Percentiles rank a stretch among this genome's conserved stretches.
These are phyloP conservation scores for Backusella sp. DNA, from an alignment of 192 early-diverging fungal genomes.

Conservation along the genomic window DNA sequence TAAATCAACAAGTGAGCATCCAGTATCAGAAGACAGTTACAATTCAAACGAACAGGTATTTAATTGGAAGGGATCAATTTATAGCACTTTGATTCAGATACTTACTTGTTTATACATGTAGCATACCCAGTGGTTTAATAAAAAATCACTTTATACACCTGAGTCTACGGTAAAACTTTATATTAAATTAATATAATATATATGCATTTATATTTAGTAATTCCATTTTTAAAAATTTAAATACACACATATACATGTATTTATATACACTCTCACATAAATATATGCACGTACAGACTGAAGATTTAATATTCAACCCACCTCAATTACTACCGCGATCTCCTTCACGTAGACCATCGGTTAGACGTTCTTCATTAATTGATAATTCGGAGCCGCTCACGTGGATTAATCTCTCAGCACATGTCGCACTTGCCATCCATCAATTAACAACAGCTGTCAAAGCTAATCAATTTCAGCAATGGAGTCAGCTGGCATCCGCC, in stretches of 20 bases:
- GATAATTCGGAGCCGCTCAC: constrained; percentile 33
- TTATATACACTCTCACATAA: neutral
- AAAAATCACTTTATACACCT: constrained; percentile 3
- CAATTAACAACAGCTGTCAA: constrained; percentile 52
- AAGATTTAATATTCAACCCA: constrained; percentile 12
- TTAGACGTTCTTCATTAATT: constrained; percentile 15
- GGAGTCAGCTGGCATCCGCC: constrained; percentile 52
- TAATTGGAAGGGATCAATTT: neutral
- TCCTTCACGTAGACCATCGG: constrained; percentile 16
- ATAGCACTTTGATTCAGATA: neutral
- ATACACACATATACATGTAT: neutral
- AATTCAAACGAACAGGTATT: constrained; percentile 3
- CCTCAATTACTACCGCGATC: constrained; percentile 15
- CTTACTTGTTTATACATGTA: neutral
- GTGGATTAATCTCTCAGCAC: constrained; percentile 53
- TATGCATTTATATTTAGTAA: neutral
- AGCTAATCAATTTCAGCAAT: constrained; percentile 53
- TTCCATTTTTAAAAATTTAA: neutral
- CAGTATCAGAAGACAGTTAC: constrained; percentile 1
- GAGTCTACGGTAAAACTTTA: neutral
- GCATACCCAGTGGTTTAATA: constrained; percentile 8
- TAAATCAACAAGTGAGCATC: neutral
- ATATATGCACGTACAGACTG: neutral
- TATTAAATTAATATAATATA: neutral
- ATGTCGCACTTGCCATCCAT: constrained; percentile 52